Evolutionary conservation across 2,329 filamentous ascomycete genomes (phyloP).

Genomic region (Grosmannia penicillata): DNA sequence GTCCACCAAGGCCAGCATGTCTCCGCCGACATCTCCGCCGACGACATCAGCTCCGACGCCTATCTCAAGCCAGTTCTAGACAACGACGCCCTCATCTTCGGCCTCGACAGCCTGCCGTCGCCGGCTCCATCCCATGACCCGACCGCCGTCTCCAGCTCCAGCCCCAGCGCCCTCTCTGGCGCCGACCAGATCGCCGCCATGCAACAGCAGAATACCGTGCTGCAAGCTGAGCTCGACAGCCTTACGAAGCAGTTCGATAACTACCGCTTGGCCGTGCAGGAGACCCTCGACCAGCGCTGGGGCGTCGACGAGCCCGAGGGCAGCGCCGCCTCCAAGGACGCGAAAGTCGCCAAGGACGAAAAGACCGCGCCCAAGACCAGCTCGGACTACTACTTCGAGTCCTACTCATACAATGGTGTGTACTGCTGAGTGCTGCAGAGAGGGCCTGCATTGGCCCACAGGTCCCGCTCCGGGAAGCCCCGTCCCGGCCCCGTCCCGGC

Average conservation of each 20-base stretch:
- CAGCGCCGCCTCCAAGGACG: conserved; percentile 11
- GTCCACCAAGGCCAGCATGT: conserved; percentile 28
- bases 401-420: conserved; percentile 45
- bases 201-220: conserved; percentile 34
- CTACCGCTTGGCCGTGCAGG: conserved; percentile 50
- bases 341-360: conserved; percentile 12
- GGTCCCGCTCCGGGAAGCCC: no score
- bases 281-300: conserved; percentile 52
- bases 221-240: conserved; percentile 46
- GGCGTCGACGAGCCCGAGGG: conserved; percentile 34
- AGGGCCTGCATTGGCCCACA: no score
- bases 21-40: conserved; percentile 43
- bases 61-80: conserved; percentile 75
- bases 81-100: conserved; percentile 80
- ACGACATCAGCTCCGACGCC: conserved; percentile 59
- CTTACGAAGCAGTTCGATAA: conserved; percentile 47
- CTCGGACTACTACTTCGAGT: conserved; percentile 42
- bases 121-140: background rate
- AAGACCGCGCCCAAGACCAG: conserved; percentile 17
- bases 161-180: background rate
- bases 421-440: background rate
- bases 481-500: no score
- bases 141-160: background rate
- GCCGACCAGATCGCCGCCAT: no score
- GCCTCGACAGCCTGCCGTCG: conserved; percentile 59